A percentile compares a stretch with the other conserved stretches of the same genome.
Evolutionary conservation across 176 grass and related monocot genomes (phyloP).

Genomic region (Eragrostis nindensis): DNA sequence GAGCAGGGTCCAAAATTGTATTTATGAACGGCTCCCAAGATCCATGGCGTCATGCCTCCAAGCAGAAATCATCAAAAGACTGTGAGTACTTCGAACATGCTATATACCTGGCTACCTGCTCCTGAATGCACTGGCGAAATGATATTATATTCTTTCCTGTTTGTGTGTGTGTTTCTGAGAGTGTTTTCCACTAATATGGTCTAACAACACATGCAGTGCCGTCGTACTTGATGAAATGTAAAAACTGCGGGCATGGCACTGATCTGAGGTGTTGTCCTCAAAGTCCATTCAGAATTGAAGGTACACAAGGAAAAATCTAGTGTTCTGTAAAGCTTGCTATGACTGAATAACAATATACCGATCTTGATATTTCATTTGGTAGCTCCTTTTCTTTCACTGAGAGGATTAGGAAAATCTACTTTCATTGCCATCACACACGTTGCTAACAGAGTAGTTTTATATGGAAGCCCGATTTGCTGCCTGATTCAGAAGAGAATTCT

Average conservation of each 20-base stretch:
- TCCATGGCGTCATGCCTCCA: conserved; percentile 94
- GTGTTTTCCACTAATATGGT: neutral
- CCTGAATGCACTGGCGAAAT: neutral
- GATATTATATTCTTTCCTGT: neutral
- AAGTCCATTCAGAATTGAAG: conserved; percentile 74
- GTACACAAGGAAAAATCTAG: conserved; percentile 36
- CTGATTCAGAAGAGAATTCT: neutral
- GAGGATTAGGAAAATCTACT: neutral
- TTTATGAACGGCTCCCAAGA: conserved; percentile 96
- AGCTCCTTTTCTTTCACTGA: neutral
- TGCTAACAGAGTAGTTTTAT: conserved; percentile 15
- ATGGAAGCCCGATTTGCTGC: neutral
- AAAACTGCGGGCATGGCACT: conserved; percentile 91
- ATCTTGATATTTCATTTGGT: neutral
- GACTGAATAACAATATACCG: neutral
- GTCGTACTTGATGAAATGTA: conserved; percentile 85
- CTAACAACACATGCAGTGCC: conserved; percentile 65
- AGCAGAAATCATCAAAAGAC: conserved; percentile 78
- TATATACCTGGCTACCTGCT: too few relatives aligned
- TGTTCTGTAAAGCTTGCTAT: neutral
- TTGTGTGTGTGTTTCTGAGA: too few relatives aligned
- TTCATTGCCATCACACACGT: neutral
- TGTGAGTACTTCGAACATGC: conserved; percentile 57
- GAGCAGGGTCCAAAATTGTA: conserved; percentile 75
- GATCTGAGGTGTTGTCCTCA: conserved; percentile 96